Evolutionary conservation across 75 land plant species (phyloP), one percentile per base, ranked within the genome.

Genomic region (Pinus albicaulis): DNA sequence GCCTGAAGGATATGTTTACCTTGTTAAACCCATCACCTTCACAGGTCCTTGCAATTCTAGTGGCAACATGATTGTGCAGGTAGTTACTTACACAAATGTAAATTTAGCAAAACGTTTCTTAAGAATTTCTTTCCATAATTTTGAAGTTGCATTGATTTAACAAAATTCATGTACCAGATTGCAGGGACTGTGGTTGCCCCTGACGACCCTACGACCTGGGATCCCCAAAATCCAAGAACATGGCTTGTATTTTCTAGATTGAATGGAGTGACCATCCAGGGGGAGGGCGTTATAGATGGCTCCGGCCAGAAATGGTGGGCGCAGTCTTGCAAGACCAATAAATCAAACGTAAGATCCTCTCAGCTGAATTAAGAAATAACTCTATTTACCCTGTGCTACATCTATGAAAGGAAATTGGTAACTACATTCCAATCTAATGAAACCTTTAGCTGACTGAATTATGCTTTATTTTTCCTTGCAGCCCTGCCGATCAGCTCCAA

Each of bases 271-370:
- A 60, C 53, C 19, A 60, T 96, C 69, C 92, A 92, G 76, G 99
- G 99, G n/a, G 74, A 63, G 1, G 99, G 99, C 41, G 76, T 77
- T 44, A 85, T 97, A 72, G 87, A 97, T 79, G 99, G 99, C 7
- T 92, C 89, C 14, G 99, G 99, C 36, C 80, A 80, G 41, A 87
- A 92, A 78, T 97, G 99, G 99, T 97, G 99, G 99, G 88, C 82
- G 55, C 65, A 88, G 23, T 95, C 95, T 69, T 97, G 99, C 83
- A 95, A 92, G 76, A 80, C 71, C 75, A 91, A 89, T 78, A 89
- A 84, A 80, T 57, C 89, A 22, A 90, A 87, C 41, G 95, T 92
- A 87, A 72, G 59, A 26, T 59, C 8, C 12, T 48, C 12, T 48
- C 53, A 10, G 12, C 12, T 48, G 12, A 48, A 48, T 48, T 10